These are phyloP conservation scores for Thuja plicata DNA, from an alignment of 83 land plant species.

Conservation along the genomic window DNA sequence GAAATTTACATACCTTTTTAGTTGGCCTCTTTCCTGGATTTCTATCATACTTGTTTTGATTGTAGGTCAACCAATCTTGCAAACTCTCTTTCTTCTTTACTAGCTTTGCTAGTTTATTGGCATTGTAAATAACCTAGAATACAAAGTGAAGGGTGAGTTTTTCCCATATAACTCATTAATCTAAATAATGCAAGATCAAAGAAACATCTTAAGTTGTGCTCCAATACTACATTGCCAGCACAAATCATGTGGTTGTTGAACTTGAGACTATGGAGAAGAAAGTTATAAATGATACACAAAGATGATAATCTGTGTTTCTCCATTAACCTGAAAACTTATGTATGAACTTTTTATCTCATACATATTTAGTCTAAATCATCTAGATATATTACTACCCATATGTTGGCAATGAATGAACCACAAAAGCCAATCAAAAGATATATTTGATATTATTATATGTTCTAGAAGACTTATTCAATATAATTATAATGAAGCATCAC, in stretches of 20 bases:
- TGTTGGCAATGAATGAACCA: background rate
- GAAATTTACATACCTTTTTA: conserved; percentile 32
- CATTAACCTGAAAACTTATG: background rate
- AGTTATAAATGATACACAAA: background rate
- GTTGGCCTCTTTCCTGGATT: conserved; percentile 37
- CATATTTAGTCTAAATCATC: background rate
- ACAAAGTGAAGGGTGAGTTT: background rate
- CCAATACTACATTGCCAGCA: background rate
- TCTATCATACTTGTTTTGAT: conserved; percentile 32
- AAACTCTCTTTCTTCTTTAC: conserved; percentile 44
- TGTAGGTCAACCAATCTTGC: conserved; percentile 49
- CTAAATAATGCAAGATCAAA: background rate
- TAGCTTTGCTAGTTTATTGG: conserved; percentile 56
- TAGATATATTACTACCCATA: background rate
- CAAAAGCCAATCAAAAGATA: background rate
- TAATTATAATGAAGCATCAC: background rate
- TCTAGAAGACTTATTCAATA: background rate
- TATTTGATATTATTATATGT: background rate
- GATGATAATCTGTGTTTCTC: background rate
- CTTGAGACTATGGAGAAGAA: background rate
- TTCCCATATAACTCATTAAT: background rate
- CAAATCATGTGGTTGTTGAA: background rate
- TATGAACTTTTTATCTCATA: background rate
- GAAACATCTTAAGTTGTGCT: background rate
- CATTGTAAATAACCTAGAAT: conserved; percentile 68